A percentile compares a stretch with the other conserved stretches of the same genome.
Conservation (phyloP, 768 basidiomycete genomes). For the Gloeostereum incarnatum region DNA sequence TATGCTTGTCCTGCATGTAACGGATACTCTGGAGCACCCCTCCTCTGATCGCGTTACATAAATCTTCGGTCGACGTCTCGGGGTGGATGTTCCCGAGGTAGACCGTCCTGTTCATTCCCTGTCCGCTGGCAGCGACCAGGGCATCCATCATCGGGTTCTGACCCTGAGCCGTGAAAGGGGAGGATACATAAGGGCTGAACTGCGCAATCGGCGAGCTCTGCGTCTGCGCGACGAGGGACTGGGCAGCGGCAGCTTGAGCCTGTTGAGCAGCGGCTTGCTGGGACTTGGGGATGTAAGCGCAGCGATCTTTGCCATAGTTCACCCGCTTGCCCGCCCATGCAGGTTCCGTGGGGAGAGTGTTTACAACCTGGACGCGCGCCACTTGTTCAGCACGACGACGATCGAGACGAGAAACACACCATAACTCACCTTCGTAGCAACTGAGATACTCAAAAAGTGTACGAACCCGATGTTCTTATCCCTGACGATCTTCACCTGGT, state of each 20-base stretch:
- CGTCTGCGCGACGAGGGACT: conserved; percentile 49
- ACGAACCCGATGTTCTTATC: conserved; percentile 99
- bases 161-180: conserved; percentile 15
- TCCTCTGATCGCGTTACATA: conserved; percentile 96
- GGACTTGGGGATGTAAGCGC: conserved; percentile 94
- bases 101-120: conserved; percentile 83
- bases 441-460: conserved; percentile 91
- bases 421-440: conserved; percentile 80
- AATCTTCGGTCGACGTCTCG: conserved; percentile 88
- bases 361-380: conserved; percentile 61
- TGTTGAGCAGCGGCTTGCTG: conserved; percentile 85
- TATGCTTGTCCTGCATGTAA: conserved; percentile 96
- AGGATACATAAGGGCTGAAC: conserved; percentile 46
- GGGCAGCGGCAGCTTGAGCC: conserved; percentile 80
- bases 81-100: conserved; percentile 97
- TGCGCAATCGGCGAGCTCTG: conserved; percentile 28
- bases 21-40: conserved; percentile 92
- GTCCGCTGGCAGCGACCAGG: conserved; percentile 4
- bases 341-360: conserved; percentile 84
- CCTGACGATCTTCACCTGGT: conserved; percentile 98
- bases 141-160: background rate
- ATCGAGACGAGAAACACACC: conserved; percentile 1
- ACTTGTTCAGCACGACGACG: conserved; percentile 5
- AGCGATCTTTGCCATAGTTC: conserved; percentile 98
- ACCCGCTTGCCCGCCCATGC: conserved; percentile 95